Percentiles rank a stretch among this genome's conserved stretches.
Evolutionary conservation across 2,329 filamentous ascomycete species (phyloP).

Genomic region (Ophiobolus disseminans): DNA sequence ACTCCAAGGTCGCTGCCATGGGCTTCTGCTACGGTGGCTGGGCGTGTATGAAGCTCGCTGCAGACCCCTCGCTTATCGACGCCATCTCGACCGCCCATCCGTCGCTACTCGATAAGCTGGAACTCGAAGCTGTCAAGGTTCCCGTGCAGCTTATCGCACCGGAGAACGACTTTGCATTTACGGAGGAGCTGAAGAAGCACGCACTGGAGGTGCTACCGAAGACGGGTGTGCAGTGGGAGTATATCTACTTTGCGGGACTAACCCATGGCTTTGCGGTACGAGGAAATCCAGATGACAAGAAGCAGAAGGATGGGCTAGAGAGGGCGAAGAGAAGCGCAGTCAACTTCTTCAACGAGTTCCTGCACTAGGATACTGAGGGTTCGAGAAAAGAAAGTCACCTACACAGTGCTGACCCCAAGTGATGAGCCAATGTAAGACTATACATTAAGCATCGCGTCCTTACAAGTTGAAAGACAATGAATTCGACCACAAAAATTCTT

Average conservation of each 20-base stretch:
- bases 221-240: constrained; percentile 41
- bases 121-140: constrained; percentile 41
- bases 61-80: constrained; percentile 41
- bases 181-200: constrained; percentile 41
- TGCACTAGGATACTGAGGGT: too few relatives aligned
- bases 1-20: constrained; percentile 53
- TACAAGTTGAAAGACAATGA: too few relatives aligned
- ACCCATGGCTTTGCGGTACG: constrained; percentile 42
- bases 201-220: constrained; percentile 36
- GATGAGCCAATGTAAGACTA: too few relatives aligned
- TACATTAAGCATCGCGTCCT: too few relatives aligned
- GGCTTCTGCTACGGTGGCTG: constrained; percentile 59
- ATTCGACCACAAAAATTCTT: too few relatives aligned
- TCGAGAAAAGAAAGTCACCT: too few relatives aligned
- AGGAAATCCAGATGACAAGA: constrained; percentile 32
- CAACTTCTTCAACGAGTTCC: constrained; percentile 41
- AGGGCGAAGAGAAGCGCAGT: constrained; percentile 43
- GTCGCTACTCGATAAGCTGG: constrained; percentile 35
- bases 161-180: constrained; percentile 36
- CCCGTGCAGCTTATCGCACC: constrained; percentile 41
- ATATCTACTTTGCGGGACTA: constrained; percentile 42
- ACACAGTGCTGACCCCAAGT: too few relatives aligned
- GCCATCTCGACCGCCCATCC: constrained; percentile 41
- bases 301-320: constrained; percentile 43
- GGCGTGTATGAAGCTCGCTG: constrained; percentile 42